Evolutionary conservation across 208 protist genomes (phyloP).

Genomic region (Lotmaria passim): DNA sequence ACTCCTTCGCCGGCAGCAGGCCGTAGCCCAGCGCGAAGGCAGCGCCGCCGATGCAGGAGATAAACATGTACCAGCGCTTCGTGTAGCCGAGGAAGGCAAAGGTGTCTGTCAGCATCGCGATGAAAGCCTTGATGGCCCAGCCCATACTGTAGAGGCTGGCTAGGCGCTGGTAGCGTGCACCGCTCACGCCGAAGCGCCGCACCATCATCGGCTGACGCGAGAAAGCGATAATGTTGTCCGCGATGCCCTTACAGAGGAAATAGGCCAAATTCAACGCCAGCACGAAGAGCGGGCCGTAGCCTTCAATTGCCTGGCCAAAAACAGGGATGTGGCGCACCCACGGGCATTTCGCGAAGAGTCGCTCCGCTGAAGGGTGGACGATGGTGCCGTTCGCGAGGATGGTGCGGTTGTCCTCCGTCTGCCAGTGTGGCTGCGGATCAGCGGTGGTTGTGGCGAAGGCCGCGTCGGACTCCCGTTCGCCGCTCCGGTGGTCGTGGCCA

Average conservation of each 20-base stretch:
- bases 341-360: slow-evolving; percentile 22
- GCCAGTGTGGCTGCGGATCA: too few species aligned
- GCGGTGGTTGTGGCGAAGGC: too few species aligned
- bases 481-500: too few species aligned
- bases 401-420: too few species aligned
- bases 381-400: too few species aligned
- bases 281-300: slow-evolving; percentile 38
- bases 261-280: slow-evolving; percentile 32
- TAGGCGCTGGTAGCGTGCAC: slow-evolving; percentile 43
- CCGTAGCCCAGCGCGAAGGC: slow-evolving; percentile 38
- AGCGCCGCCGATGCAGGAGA: slow-evolving; percentile 29
- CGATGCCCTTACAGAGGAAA: slow-evolving; percentile 41
- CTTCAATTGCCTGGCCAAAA: slow-evolving; percentile 33
- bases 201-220: slow-evolving; percentile 45
- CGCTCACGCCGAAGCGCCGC: slow-evolving; percentile 29
- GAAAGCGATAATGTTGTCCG: slow-evolving; percentile 39
- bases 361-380: slow-evolving; percentile 24
- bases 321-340: slow-evolving; percentile 35
- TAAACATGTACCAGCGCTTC: slow-evolving; percentile 77
- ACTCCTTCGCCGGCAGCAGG: slow-evolving; percentile 38
- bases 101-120: slow-evolving; percentile 62
- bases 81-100: slow-evolving; percentile 73
- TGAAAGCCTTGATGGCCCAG: slow-evolving; percentile 61
- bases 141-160: slow-evolving; percentile 36
- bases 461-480: too few species aligned